Evolutionary conservation across 2,329 filamentous ascomycete genomes (phyloP).

Genomic region (Akanthomyces muscarius): DNA sequence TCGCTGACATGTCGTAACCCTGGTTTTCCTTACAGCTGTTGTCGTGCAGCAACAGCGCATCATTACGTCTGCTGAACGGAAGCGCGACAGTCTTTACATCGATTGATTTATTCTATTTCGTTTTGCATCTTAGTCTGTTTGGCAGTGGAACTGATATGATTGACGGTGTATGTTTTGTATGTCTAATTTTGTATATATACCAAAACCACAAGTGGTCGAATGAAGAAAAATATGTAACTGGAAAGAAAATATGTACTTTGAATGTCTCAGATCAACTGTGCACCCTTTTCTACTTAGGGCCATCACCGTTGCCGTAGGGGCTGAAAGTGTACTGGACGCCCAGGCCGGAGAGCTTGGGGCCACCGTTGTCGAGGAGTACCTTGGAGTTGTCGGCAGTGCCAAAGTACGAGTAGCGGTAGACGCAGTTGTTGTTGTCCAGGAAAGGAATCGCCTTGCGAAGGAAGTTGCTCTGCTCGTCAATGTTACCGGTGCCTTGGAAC

Average conservation of each 20-base stretch:
- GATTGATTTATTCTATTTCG: too few species aligned
- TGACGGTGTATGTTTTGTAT: too few species aligned
- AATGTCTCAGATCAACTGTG: not conserved
- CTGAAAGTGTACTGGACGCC: conserved; percentile 17
- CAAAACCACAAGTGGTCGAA: too few species aligned
- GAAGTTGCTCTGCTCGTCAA: conserved; percentile 36
- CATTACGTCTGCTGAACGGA: too few species aligned
- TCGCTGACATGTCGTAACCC: too few species aligned
- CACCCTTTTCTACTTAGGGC: not conserved
- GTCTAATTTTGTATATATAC: too few species aligned
- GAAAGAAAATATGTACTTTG: not conserved
- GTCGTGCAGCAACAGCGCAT: too few species aligned
- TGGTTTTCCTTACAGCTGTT: too few species aligned
- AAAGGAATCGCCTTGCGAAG: conserved; percentile 39
- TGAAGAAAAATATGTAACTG: not conserved
- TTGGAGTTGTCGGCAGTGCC: conserved; percentile 23
- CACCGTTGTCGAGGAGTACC: conserved; percentile 19
- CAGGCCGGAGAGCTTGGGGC: conserved; percentile 5
- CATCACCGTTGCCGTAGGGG: conserved; percentile 15
- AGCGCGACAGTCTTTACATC: too few species aligned
- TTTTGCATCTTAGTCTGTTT: too few species aligned
- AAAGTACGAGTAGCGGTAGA: conserved; percentile 40
- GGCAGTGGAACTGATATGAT: too few species aligned
- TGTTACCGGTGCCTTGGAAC: conserved; percentile 32
- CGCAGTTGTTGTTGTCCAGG: conserved; percentile 36